Percentiles rank a stretch among this genome's conserved stretches.
These are phyloP conservation scores for Ochromonas danica DNA, from an alignment of 108 stramenopile genomes.

Conservation along the genomic window DNA sequence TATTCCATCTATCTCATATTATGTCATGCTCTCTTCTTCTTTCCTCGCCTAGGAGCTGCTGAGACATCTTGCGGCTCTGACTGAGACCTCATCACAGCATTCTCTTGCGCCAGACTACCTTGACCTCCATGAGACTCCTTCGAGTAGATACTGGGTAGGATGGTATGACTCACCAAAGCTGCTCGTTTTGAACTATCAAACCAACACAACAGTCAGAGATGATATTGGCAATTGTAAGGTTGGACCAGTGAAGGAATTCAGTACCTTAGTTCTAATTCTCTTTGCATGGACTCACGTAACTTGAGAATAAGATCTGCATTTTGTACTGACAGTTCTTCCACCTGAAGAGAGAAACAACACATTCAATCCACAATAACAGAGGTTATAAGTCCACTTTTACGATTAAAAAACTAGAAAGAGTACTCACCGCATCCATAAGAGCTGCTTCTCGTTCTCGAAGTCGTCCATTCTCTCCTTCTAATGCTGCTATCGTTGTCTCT, in stretches of 20 bases:
- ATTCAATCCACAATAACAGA: neutral
- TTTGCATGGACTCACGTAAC: neutral
- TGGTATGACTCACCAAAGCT: neutral
- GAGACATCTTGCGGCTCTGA: too few species aligned
- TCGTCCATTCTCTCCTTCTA: neutral
- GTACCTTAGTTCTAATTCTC: constrained; percentile 29
- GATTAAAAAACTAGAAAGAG: neutral
- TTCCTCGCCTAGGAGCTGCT: too few species aligned
- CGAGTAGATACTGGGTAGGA: neutral
- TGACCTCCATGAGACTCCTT: neutral
- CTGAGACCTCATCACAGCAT: too few species aligned
- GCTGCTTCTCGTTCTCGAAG: constrained; percentile 6
- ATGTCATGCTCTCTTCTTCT: too few species aligned
- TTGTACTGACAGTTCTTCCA: constrained; percentile 7
- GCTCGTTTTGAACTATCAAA: constrained; percentile 22
- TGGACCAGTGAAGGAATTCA: too few species aligned
- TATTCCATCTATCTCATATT: too few species aligned
- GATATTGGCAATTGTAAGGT: neutral
- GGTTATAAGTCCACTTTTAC: too few species aligned
- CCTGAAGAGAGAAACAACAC: neutral
- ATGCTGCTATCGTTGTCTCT: neutral
- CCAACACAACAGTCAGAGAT: neutral
- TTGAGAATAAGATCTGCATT: constrained; percentile 27
- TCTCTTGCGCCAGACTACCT: too few species aligned
- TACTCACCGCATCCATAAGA: constrained; percentile 1